Evolutionary conservation across 2,329 filamentous ascomycete species (phyloP).

Genomic region (Achaetomium macrosporum): DNA sequence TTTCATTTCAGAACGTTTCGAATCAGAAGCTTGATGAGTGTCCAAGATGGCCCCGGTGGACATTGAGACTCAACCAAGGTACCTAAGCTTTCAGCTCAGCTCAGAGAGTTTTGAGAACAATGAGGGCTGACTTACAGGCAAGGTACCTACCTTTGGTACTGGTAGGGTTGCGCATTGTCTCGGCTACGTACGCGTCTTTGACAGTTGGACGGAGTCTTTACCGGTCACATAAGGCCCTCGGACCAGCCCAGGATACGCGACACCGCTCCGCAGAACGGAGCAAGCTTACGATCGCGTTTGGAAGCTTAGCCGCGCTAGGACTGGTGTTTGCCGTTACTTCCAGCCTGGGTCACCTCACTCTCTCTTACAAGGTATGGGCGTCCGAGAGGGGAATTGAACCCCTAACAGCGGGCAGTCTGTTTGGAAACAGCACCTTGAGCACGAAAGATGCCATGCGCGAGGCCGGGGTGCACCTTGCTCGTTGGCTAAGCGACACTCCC

Average conservation of each 20-base stretch:
- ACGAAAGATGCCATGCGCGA: constrained; percentile 16
- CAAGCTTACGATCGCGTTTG: constrained; percentile 31
- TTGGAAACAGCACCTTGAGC: constrained; percentile 1
- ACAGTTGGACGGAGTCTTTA: constrained; percentile 31
- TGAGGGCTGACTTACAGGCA: background rate
- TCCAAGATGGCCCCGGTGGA: constrained; percentile 14
- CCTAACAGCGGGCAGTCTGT: constrained; percentile 5
- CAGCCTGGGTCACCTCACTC: constrained; percentile 25
- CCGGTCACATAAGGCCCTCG: constrained; percentile 31
- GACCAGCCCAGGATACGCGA: constrained; percentile 34
- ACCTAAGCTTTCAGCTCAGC: background rate
- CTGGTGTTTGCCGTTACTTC: constrained; percentile 29
- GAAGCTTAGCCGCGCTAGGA: constrained; percentile 29
- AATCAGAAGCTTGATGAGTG: background rate
- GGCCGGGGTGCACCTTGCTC: constrained; percentile 33
- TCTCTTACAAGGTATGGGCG: constrained; percentile 37
- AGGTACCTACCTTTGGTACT: constrained; percentile 31
- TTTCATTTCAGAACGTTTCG: background rate
- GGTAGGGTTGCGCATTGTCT: constrained; percentile 26
- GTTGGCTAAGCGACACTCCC: constrained; percentile 50
- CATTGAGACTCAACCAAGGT: constrained; percentile 6
- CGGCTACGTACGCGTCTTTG: constrained; percentile 31
- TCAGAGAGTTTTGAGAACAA: background rate
- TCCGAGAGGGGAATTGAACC: constrained; percentile 32
- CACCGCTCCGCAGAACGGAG: constrained; percentile 30